Base-by-base conservation (phyloP, 2,329 filamentous ascomycete genomes). In the Botrytis squamosa region DNA sequence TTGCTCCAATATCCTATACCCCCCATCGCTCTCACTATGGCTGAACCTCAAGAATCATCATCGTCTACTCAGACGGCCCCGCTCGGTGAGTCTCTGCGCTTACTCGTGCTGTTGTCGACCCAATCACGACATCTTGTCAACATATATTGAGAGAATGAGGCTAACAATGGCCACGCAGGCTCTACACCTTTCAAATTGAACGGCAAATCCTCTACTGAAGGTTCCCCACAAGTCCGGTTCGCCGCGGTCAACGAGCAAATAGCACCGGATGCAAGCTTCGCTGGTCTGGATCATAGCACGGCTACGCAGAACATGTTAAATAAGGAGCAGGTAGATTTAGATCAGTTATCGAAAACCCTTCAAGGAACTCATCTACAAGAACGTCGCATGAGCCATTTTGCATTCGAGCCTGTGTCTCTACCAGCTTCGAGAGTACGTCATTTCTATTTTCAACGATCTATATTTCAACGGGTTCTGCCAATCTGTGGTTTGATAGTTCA, bases 341-440 rank as follows among this genome's bases (percentile, higher is more conserved):
- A 78, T 70, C 76, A 80, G 66, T 85, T 97, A 75, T 91, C 92
- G 69, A 89, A 90, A 78, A 91, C 89, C 38, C 85, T 97, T 40
- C 92, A 94, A 77, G 89, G 90, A 75, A 88, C 90, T 65, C 90
- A 91, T 78, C 87, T 97, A 75, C 95, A 98, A 84, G 92, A 95
- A 79, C 88, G 90, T 73, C 90, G 95, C 76, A 89, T 97, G 86
- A 92, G 92, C 81, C 93, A 94, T 81, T 97, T 94, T 83, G 91
- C 92, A 62, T 98, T 95, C 80, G 95, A 98, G 81, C 92, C 95
- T 49, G 91, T 97, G 76, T 98, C 96, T 52, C 86, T 98, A 70
- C 95, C 96, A 55, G 87, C 89, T 46, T 95, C 93, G 64, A 89
- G 93, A 84, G 93, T 95, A 90, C 83, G 92, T 88, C 77, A 82